A percentile compares a stretch with the other conserved stretches of the same genome.
Conservation (phyloP, 768 basidiomycete species). For the Dacryopinax spathularia region DNA sequence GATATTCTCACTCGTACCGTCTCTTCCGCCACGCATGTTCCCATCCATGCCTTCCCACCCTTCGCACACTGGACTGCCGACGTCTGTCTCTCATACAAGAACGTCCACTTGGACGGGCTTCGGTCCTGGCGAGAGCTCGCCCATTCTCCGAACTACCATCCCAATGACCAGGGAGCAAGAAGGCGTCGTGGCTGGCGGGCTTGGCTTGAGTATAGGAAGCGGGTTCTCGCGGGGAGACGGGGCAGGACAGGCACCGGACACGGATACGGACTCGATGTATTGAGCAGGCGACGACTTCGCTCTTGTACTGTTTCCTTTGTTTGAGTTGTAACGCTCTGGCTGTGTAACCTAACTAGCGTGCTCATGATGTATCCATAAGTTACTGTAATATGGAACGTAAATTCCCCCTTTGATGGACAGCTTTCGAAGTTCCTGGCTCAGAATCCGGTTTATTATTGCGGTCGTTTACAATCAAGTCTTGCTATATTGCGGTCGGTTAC, state of each 20-base stretch:
- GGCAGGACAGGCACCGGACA: background rate
- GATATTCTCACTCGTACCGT: background rate
- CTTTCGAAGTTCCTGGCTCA: too few relatives aligned
- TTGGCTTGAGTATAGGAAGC: background rate
- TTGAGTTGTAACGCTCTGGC: too few relatives aligned
- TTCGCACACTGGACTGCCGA: background rate
- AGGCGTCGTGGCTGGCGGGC: background rate
- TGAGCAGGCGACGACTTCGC: too few relatives aligned
- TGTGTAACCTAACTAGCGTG: too few relatives aligned
- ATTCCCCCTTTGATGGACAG: too few relatives aligned
- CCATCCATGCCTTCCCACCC: background rate
- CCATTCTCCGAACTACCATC: background rate
- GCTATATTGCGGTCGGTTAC: too few relatives aligned
- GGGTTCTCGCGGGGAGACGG: background rate
- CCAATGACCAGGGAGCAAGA: background rate
- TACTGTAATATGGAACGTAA: too few relatives aligned
- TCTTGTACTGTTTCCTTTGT: too few relatives aligned
- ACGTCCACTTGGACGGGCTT: background rate
- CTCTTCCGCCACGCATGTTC: background rate
- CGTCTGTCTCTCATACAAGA: background rate
- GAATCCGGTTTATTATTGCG: too few relatives aligned
- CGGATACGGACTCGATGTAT: background rate
- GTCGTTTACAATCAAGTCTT: too few relatives aligned
- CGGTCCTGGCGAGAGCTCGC: background rate
- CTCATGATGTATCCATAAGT: too few relatives aligned